A percentile compares a stretch with the other conserved stretches of the same genome.
Conservation (phyloP, 129 eudicot species). For the Dittrichia graveolens region DNA sequence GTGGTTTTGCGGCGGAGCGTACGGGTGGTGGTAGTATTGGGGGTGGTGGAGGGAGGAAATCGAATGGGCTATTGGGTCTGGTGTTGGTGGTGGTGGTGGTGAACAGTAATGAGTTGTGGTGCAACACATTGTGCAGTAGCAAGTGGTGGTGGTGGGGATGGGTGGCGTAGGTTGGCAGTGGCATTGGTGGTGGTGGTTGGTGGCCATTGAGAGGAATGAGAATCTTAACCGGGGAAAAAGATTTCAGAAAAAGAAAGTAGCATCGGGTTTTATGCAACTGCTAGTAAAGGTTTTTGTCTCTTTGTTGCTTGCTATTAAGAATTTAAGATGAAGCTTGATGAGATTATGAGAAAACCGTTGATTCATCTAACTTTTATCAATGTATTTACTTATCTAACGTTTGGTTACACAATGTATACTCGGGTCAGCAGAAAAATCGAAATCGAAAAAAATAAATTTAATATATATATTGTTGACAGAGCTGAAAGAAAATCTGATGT, state of each 20-base stretch:
- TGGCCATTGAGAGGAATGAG: conserved; percentile 46
- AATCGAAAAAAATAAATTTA: too few relatives aligned
- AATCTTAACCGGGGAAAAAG: conserved; percentile 25
- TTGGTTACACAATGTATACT: too few relatives aligned
- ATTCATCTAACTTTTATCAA: neutral
- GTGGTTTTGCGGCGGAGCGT: conserved; percentile 42
- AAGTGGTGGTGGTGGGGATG: conserved; percentile 40
- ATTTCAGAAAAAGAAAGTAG: neutral
- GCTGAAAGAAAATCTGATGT: too few relatives aligned
- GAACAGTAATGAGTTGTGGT: conserved; percentile 29
- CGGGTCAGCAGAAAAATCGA: too few relatives aligned
- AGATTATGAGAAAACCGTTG: conserved; percentile 7
- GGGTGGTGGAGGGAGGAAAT: conserved; percentile 38
- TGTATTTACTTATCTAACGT: too few relatives aligned
- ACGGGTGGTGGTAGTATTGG: conserved; percentile 28
- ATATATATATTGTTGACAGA: too few relatives aligned
- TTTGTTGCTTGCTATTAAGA: conserved; percentile 8
- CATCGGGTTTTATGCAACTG: conserved; percentile 33
- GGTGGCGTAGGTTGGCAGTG: conserved; percentile 39
- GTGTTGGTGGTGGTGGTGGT: conserved; percentile 44
- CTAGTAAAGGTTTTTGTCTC: conserved; percentile 10
- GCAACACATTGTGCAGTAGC: conserved; percentile 43
- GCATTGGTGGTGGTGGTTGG: conserved; percentile 43
- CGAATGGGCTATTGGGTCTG: conserved; percentile 40
- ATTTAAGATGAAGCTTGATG: conserved; percentile 23